phyloP scores from a whole-genome alignment of 306 rosid genomes.

The Trifolium pratense region DNA sequence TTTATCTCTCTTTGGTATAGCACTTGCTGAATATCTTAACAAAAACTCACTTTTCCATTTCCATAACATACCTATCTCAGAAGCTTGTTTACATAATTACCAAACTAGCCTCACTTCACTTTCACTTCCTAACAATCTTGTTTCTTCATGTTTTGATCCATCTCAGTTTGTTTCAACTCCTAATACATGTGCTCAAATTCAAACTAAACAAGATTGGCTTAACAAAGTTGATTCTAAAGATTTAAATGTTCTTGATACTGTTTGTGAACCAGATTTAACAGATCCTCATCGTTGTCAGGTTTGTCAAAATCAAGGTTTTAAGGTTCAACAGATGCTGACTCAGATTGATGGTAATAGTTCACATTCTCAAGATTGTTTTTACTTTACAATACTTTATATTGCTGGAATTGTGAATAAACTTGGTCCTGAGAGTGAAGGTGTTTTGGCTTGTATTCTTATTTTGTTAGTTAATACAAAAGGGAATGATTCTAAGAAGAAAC shows the following conservation, averaged over 20 bases:
- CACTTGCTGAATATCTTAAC: conserved; percentile 63
- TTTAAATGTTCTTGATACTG: conserved; percentile 47
- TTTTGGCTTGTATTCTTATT: conserved; percentile 55
- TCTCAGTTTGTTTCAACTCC: conserved; percentile 60
- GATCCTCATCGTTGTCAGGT: conserved; percentile 50
- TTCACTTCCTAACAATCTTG: conserved; percentile 57
- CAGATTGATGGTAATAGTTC: conserved; percentile 69
- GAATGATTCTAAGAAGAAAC: conserved; percentile 42
- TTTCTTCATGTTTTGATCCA: conserved; percentile 64
- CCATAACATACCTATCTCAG: conserved; percentile 51
- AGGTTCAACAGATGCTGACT: conserved; percentile 44
- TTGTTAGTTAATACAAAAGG: conserved; percentile 39
- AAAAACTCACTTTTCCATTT: conserved; percentile 64
- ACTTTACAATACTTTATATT: conserved; percentile 64
- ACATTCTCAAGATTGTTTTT: conserved; percentile 64
- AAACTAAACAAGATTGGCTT: conserved; percentile 63
- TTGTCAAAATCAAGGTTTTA: conserved; percentile 58
- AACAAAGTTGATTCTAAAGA: conserved; percentile 45
- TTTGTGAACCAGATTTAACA: conserved; percentile 65
- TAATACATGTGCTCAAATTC: conserved; percentile 60
- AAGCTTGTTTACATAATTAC: conserved; percentile 63
- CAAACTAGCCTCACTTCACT: conserved; percentile 62
- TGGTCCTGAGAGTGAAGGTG: conserved; percentile 74
- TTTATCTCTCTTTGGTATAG: conserved; percentile 63
- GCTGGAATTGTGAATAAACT: conserved; percentile 75